These are phyloP conservation scores for Gymnopilus junonius DNA, from an alignment of 768 basidiomycete genomes.

Conservation along the genomic window DNA sequence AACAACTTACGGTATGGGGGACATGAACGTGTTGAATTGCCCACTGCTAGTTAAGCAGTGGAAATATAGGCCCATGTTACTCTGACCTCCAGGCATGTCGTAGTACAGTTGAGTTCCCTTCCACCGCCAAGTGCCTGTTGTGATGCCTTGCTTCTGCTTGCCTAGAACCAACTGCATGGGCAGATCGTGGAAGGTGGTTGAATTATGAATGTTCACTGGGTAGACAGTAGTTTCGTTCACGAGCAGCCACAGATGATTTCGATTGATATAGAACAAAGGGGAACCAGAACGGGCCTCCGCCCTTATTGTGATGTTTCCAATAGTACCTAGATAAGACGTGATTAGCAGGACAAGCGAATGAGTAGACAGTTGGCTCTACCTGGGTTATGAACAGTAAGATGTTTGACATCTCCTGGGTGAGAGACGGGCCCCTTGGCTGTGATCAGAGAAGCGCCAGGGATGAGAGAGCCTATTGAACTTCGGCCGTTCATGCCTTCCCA, in stretches of 20 bases:
- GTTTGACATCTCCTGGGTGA: conserved; percentile 24
- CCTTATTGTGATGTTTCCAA: conserved; percentile 52
- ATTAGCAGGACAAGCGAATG: background rate
- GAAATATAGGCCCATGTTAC: conserved; percentile 52
- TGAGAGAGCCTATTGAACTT: conserved; percentile 42
- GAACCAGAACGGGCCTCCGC: conserved; percentile 34
- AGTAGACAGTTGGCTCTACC: conserved; percentile 28
- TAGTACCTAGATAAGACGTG: conserved; percentile 35
- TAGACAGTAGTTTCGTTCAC: conserved; percentile 60
- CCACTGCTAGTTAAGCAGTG: conserved; percentile 39
- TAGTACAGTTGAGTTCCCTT: conserved; percentile 59
- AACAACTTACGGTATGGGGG: conserved; percentile 45
- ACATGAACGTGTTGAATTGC: conserved; percentile 51
- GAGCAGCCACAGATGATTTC: conserved; percentile 54
- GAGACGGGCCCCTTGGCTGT: conserved; percentile 36
- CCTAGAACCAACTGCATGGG: conserved; percentile 55
- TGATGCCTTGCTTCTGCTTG: conserved; percentile 40
- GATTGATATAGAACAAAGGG: conserved; percentile 58
- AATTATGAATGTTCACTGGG: conserved; percentile 58
- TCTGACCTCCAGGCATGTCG: conserved; percentile 43
- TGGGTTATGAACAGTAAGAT: conserved; percentile 35
- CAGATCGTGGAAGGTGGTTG: conserved; percentile 43
- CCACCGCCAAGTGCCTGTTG: conserved; percentile 57
- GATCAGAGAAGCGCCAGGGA: conserved; percentile 46
- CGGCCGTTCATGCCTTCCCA: conserved; percentile 44